Conservation (phyloP, 2,329 filamentous ascomycete genomes). For the Beauveria medogensis region DNA sequence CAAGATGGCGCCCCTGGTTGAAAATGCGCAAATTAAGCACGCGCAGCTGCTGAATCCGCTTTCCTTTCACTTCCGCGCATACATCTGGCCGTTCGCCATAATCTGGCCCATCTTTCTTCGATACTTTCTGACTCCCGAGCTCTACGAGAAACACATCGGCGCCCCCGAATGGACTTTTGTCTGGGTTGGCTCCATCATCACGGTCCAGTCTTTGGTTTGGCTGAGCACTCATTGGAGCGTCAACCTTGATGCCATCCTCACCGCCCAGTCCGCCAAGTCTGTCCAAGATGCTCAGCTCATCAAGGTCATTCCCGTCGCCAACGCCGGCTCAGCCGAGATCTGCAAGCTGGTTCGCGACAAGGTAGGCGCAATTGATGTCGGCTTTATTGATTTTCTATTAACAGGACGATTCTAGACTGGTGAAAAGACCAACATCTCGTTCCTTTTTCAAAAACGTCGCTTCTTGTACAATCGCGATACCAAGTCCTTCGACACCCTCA, state of each 20-base stretch:
- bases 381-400: neutral
- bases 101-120: constrained; percentile 88
- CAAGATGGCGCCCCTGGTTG: constrained; percentile 72
- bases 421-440: constrained; percentile 71
- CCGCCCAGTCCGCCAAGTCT: constrained; percentile 59
- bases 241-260: constrained; percentile 74
- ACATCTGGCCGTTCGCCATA: constrained; percentile 87
- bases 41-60: constrained; percentile 85
- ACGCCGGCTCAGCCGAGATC: constrained; percentile 84
- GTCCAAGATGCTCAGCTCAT: constrained; percentile 74
- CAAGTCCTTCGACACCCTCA: constrained; percentile 71
- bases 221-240: constrained; percentile 98
- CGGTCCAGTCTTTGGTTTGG: constrained; percentile 82
- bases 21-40: constrained; percentile 81
- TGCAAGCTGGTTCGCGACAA: constrained; percentile 72
- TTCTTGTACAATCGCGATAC: constrained; percentile 73
- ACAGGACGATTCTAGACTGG: constrained; percentile 40
- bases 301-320: constrained; percentile 84
- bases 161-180: constrained; percentile 98
- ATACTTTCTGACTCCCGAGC: constrained; percentile 73
- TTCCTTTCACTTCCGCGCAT: constrained; percentile 71
- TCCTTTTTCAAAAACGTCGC: constrained; percentile 95
- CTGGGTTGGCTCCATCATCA: constrained; percentile 82
- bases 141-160: constrained; percentile 85
- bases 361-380: constrained; percentile 28